Conservation (phyloP, 2,329 filamentous ascomycete species). For the Fusarium gaditjirri region DNA sequence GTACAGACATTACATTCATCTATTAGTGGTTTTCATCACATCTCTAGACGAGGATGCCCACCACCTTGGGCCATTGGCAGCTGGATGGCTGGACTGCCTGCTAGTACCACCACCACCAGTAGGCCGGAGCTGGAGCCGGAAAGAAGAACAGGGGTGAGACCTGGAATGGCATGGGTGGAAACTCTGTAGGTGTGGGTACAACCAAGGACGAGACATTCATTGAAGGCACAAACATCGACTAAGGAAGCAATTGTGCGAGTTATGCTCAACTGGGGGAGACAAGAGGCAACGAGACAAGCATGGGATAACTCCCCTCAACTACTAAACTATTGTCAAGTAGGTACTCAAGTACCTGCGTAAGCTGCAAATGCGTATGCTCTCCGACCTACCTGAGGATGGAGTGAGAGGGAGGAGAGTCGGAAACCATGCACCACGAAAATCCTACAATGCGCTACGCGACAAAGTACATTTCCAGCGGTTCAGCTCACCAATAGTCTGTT, state of each 20-base stretch:
- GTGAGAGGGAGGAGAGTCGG: not conserved
- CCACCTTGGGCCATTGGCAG: constrained; percentile 29
- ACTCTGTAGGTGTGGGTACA: constrained; percentile 19
- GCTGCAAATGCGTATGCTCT: constrained; percentile 13
- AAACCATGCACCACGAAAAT: constrained; percentile 27
- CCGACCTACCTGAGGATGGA: not conserved
- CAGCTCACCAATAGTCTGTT: constrained; percentile 1
- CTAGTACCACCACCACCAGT: constrained; percentile 34
- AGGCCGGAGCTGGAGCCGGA: constrained; percentile 42
- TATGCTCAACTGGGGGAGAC: constrained; percentile 18
- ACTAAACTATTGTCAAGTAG: not conserved
- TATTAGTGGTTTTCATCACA: constrained; percentile 15
- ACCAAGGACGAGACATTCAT: constrained; percentile 23
- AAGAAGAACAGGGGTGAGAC: constrained; percentile 33
- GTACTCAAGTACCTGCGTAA: constrained; percentile 8
- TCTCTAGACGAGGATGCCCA: constrained; percentile 23
- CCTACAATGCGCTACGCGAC: constrained; percentile 1
- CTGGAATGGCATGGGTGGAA: constrained; percentile 18
- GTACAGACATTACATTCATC: not conserved
- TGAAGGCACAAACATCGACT: constrained; percentile 28
- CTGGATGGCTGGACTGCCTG: constrained; percentile 12
- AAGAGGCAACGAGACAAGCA: constrained; percentile 27
- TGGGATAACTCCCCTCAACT: not conserved
- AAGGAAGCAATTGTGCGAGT: constrained; percentile 32
- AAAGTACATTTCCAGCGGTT: not conserved